Base-by-base conservation (phyloP, 2,329 filamentous ascomycete genomes). In the Aspergillus transmontanensis region DNA sequence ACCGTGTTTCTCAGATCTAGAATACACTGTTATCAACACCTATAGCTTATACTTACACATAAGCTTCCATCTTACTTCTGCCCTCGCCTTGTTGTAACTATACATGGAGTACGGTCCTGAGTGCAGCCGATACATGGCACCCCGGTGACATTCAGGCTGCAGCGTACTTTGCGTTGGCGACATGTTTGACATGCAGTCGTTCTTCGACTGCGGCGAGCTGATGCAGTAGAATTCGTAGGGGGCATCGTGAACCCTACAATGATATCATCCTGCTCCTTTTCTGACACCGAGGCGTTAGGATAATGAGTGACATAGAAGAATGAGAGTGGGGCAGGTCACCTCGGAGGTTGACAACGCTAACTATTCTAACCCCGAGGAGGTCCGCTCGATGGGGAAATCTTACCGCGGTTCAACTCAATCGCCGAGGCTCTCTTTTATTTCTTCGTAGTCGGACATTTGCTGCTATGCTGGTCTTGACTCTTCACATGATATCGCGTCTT, bases 111-210 rank as follows among this genome's bases (percentile, higher is more conserved):
- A 23, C 61, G 59, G 56, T 75, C 71, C 56, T 72, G 69, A 14
- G 69, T 64, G 67, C 74, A 75, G 7, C 71, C 73, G 21, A 69
- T 63, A 45, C 73, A 75, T 6, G 73, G 73, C 1, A 71, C 46
- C 14, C 69, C 69, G 3, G 69, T 71, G 23, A 71, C 64, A 4
- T 59, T 66, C n/a, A 70, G 51, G 26, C 69, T 70, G 56, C 71
- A 72, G 30, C 67, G 67, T 12, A 72, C 69, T 63, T 72, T 72
- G n/a, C 71, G 70, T 56, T 64, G 58, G n/a, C 65, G 63, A 46
- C 65, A 67, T 6, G 32, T 39, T 23, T 66, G 51, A 43, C 66
- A 67, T 14, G 66, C 66, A 45, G 66, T 21, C 4, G 62, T 43
- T 6, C 43, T 46, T 21, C n/a, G 43, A 46, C 43, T 14, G 21